Conservation (phyloP, 148 eudicot species). For the Mesembryanthemum crystallinum region DNA sequence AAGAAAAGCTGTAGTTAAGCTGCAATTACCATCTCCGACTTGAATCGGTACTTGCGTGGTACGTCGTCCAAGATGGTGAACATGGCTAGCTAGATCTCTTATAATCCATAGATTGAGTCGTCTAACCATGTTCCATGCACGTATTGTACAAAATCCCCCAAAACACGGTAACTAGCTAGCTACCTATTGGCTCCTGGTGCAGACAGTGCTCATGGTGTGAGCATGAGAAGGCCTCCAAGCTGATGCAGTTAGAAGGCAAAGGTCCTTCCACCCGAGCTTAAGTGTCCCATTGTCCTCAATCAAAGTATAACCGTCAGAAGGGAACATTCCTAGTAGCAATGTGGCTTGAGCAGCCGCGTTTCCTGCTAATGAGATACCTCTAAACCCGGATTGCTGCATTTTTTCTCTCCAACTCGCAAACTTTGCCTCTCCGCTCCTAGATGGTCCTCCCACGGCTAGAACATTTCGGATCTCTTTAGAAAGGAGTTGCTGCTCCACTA, state of each 20-base stretch:
- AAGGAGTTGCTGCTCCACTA: constrained; percentile 89
- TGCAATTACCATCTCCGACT: not conserved
- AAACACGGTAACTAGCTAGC: not conserved
- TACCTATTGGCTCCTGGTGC: constrained; percentile 30
- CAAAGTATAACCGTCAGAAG: constrained; percentile 86
- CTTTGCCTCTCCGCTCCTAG: constrained; percentile 65
- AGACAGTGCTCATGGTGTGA: constrained; percentile 33
- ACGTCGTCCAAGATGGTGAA: constrained; percentile 1
- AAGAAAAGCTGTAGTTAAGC: no score
- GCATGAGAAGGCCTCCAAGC: constrained; percentile 78
- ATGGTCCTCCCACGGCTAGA: constrained; percentile 77
- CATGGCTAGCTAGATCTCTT: not conserved
- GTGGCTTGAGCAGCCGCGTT: constrained; percentile 95
- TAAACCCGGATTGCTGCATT: constrained; percentile 75
- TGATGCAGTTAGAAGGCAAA: constrained; percentile 89
- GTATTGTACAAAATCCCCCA: not conserved
- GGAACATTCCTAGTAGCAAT: constrained; percentile 91
- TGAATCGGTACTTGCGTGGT: not conserved
- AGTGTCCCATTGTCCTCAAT: constrained; percentile 90
- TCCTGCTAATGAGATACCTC: constrained; percentile 75
- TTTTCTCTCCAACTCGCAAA: constrained; percentile 90
- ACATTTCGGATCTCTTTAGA: constrained; percentile 84
- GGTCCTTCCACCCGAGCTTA: constrained; percentile 97
- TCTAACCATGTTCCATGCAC: not conserved
- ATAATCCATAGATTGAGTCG: not conserved